Evolutionary conservation across 768 basidiomycete species (phyloP), one percentile per base, ranked within the genome.

Genomic region (Pisolithus orientalis): DNA sequence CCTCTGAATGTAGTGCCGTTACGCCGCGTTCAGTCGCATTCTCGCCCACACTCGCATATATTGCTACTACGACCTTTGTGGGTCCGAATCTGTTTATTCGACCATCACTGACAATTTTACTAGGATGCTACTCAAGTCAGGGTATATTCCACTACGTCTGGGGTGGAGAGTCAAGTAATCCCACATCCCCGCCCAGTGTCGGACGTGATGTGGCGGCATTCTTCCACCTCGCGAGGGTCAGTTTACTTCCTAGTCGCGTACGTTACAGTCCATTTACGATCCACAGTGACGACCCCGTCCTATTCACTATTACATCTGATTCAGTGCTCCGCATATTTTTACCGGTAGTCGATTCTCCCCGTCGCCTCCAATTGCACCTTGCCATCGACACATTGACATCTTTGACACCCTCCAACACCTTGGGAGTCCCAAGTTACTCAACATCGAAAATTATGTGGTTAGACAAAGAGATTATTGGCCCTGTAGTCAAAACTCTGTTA

Each of bases 281-380:
- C 38, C 39, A 29, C 57, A 90, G 89, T 39, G 83, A 86, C 60
- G 87, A 90, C 63, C 72, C 85, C 2, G 82, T 86, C 50, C 74
- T 95, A 3, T 94, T 89, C 64, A 93, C 91, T 34, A 78, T 90
- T 54, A 91, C 94, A 13, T 80, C 82, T 25, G 89, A 94, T 60
- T 80, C 88, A 1, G 86, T 85, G 5, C 65, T 95, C 34, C 83
- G 94, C 24, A 82, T 96, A 61, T 94, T 90, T 66, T 72, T 89
- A 32, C 90, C 94, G 5, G 90, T 96, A 11, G 71, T 96, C 43
- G 94, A 96, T 65, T 82, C 84, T 14, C 91, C 92, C 11, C 82
- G 84, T 56, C 79, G 82, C 63, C 75, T 96, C 39, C 94, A 95
- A 65, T 78, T 96, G 5, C 91, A 93, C 62, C 80, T 85, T 6